Evolutionary conservation across 2,329 filamentous ascomycete genomes (phyloP), one percentile per base, ranked within the genome.

Genomic region (Colletotrichum limetticola): DNA sequence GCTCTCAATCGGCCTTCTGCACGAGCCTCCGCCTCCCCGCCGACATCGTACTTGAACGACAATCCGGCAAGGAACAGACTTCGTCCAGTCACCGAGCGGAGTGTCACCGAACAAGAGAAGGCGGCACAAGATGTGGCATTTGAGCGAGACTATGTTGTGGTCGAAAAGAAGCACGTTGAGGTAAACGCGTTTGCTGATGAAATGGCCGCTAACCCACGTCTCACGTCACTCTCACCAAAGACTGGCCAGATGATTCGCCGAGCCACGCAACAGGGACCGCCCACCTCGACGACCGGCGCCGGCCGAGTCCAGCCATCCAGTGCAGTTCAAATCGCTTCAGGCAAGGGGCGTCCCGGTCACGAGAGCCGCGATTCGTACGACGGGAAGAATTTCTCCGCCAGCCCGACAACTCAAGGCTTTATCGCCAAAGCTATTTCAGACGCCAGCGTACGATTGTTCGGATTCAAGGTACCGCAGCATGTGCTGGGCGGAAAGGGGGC

Each of bases 121-220:
- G 93, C 92, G 4, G 95, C 94, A 3, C 94, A 97, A 78, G 96
- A 98, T 75, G 91, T 97, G 61, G 94, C 94, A 1, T 93, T 97
- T 77, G 95, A 98, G 80, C 91, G 96, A 76, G 97, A 98, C 76
- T 99, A 98, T 78, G 96, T 99, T 24, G 88, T 98, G 30, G 94
- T 99, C 14, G 97, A 99, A 84, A 98, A 98, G 85, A 92, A 93
- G 76, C 93, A 95, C 24, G 95, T 99, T 12, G 96, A 98, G 82
- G 96, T 99, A 63, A 98, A 99, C 81, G 97, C 97, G 3, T 93
- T 99, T 78, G 97, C 97, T 26, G 97, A 99, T 82, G 96, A 98
- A 83, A 86, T 99, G 79, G 95, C 95, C 57, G 93, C 95, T 65
- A 96, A 94, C 78, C 93, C 94, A 60, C 91, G 91, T 62, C 83